Conservation (phyloP, 2,329 filamentous ascomycete genomes). For the Colletotrichum shisoi region DNA sequence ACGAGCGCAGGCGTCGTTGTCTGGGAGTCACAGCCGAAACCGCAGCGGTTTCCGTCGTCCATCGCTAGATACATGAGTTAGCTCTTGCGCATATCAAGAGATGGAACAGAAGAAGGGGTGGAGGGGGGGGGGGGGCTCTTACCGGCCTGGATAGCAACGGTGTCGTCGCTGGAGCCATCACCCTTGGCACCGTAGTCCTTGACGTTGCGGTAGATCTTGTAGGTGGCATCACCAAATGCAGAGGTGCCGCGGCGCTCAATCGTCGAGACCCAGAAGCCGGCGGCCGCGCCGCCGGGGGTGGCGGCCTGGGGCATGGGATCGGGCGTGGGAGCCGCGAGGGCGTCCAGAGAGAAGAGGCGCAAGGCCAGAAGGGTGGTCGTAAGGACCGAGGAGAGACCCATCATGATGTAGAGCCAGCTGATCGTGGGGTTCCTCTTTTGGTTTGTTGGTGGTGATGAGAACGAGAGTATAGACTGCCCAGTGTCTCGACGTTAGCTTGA, state of each 20-base stretch:
- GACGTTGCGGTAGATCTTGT: conserved; percentile 80
- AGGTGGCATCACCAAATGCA: conserved; percentile 67
- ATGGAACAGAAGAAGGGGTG: too few species aligned
- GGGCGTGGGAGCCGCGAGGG: conserved; percentile 48
- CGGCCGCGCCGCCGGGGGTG: conserved; percentile 45
- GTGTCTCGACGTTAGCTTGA: conserved; percentile 13
- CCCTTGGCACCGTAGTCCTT: conserved; percentile 77
- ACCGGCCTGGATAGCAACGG: conserved; percentile 81
- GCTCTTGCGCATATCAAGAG: neutral
- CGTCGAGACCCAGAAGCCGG: conserved; percentile 74
- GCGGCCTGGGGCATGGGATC: conserved; percentile 37
- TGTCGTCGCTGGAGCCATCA: conserved; percentile 78
- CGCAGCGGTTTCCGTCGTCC: conserved; percentile 79
- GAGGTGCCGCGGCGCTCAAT: conserved; percentile 74
- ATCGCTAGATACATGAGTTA: conserved; percentile 58
- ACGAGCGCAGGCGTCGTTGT: conserved; percentile 86
- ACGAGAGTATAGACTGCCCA: conserved; percentile 21
- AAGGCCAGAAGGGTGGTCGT: conserved; percentile 55
- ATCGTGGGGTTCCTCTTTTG: conserved; percentile 38
- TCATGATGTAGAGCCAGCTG: conserved; percentile 52
- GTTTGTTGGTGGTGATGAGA: conserved; percentile 25
- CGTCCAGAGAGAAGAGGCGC: conserved; percentile 51
- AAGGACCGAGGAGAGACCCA: conserved; percentile 56
- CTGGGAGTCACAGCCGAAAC: conserved; percentile 79
- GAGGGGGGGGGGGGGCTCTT: neutral